A percentile compares a stretch with the other conserved stretches of the same genome.
phyloP scores from a whole-genome alignment of 345 rosid species.

The Brassica rapa region DNA sequence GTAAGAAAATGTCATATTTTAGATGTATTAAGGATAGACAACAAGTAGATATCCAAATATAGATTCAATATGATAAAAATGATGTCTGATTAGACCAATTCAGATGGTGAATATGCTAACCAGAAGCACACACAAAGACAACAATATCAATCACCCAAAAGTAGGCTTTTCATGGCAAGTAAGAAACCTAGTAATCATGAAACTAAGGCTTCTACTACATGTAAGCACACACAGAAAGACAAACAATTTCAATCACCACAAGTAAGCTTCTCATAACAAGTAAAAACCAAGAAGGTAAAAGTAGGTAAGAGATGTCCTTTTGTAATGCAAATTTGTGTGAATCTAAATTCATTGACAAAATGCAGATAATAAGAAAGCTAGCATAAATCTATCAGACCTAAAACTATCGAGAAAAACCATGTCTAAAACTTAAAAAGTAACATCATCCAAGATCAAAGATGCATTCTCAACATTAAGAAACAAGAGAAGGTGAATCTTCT shows the following conservation, averaged over 20 bases:
- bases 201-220: too few species aligned
- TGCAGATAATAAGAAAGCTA: too few species aligned
- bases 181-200: background rate
- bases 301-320: background rate
- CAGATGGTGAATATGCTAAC: background rate
- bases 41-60: background rate
- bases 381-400: too few species aligned
- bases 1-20: background rate
- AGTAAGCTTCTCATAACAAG: too few species aligned
- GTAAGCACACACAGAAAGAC: background rate
- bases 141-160: background rate
- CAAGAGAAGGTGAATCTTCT: background rate
- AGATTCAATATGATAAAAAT: background rate
- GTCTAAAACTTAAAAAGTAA: background rate
- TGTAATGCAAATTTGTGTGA: background rate
- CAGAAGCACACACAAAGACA: background rate
- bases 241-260: too few species aligned
- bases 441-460: background rate
- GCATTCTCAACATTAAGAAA: too few species aligned
- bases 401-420: too few species aligned
- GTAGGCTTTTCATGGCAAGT: too few species aligned
- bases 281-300: background rate
- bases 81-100: background rate
- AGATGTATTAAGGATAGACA: conserved; percentile 7
- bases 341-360: background rate